Conservation (phyloP, 345 rosid genomes). For the Jatropha curcas region DNA sequence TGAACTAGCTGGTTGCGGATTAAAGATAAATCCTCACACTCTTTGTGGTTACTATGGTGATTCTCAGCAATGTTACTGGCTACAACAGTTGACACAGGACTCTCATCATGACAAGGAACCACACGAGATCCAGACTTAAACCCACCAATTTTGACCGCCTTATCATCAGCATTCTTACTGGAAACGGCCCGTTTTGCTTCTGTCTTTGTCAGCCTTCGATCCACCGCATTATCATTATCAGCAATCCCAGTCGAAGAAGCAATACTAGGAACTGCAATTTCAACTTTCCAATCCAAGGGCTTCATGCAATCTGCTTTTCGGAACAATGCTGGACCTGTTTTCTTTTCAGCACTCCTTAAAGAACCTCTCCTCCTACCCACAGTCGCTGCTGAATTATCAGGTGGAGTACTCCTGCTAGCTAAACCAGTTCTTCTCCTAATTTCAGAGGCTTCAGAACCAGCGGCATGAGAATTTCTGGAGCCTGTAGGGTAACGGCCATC, state of each 20-base stretch:
- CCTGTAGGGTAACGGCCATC: conserved; percentile 49
- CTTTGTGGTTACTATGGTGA: conserved; percentile 61
- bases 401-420: conserved; percentile 45
- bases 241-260: conserved; percentile 28
- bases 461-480: conserved; percentile 41
- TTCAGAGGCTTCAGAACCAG: conserved; percentile 25
- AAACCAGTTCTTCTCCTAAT: conserved; percentile 41
- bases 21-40: conserved; percentile 64
- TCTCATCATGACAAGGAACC: conserved; percentile 49
- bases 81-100: conserved; percentile 29
- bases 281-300: conserved; percentile 57
- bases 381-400: conserved; percentile 49
- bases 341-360: conserved; percentile 50
- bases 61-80: conserved; percentile 49
- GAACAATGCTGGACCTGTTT: conserved; percentile 28
- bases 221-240: conserved; percentile 28
- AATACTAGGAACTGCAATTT: conserved; percentile 35
- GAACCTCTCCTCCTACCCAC: conserved; percentile 49
- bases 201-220: conserved; percentile 35
- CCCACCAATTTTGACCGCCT: conserved; percentile 48
- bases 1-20: conserved; percentile 86
- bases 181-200: conserved; percentile 50
- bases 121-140: conserved; percentile 60
- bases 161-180: conserved; percentile 50
- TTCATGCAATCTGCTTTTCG: conserved; percentile 47